Base-by-base conservation (phyloP, 148 eudicot genomes). In the Spergularia marina region DNA sequence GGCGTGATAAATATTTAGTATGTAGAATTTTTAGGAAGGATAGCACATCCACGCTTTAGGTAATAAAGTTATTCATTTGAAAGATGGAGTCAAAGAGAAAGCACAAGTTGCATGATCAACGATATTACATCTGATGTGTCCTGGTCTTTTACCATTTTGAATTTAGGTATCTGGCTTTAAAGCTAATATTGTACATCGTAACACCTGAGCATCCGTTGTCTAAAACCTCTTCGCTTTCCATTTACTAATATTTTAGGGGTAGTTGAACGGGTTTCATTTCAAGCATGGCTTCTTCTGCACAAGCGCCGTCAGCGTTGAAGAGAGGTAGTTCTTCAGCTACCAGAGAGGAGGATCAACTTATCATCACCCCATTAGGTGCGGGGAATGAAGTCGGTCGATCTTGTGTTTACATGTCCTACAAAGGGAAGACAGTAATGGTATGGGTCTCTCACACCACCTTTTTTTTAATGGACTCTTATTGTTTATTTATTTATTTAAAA, bases 331-430 rank as follows among this genome's bases (percentile, higher is more conserved):
- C 64, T 59, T 59, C 64, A 11, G 83, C 68, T 12, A 53, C 89
- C 10, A 84, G 91, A 79, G 97, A 94, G 76, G 90, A 87, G 47
- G 97, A 94, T 78, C 87, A 84, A 83, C 89, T 91, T 65, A 82
- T 89, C 25, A 82, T 94, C 25, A 94, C 97, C 12, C 98, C 96
- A 5, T 81, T 94, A 73, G 98, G 98, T 12, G 98, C 98, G 7
- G 98, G 97, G 4, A 90, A 56, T 84, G 98, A 94, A 90, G 98
- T 94, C 36, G 98, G 98, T 30, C 86, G 98, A 44, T 94, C 97
- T 51, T 94, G 97, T 80, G 87, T 87, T 61, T 83, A 79, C 80
- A 91, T 94, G 98, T 73, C 97, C 44, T 94, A 69, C 82, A 94
- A 94, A 77, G 96, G 98, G 41, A 94, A 94, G 84, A 90, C 85